Percentiles rank a stretch among this genome's conserved stretches.
These are phyloP conservation scores for Hypomyces rosellus DNA, from an alignment of 2,329 filamentous ascomycete genomes.

Conservation along the genomic window DNA sequence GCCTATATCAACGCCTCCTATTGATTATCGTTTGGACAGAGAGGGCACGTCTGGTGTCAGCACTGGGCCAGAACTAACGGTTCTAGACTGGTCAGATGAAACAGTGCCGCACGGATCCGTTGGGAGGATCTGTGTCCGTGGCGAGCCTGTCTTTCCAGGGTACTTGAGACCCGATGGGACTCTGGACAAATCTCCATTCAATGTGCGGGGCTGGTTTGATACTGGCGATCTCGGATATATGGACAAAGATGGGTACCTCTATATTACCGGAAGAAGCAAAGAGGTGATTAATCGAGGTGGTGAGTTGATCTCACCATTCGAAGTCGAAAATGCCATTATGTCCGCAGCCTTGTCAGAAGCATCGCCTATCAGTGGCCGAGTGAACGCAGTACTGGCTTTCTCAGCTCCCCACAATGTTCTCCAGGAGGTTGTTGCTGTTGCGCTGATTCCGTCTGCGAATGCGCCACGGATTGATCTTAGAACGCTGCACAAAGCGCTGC, in stretches of 20 bases:
- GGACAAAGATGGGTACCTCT: constrained; percentile 45
- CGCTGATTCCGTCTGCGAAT: constrained; percentile 41
- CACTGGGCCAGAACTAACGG: constrained; percentile 45
- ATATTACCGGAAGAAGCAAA: constrained; percentile 49
- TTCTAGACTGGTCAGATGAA: constrained; percentile 37
- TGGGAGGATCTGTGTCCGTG: constrained; percentile 45
- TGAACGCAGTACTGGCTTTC: constrained; percentile 47
- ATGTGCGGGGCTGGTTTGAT: constrained; percentile 45
- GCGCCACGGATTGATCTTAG: constrained; percentile 41
- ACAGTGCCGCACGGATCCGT: constrained; percentile 27
- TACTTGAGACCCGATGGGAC: constrained; percentile 39
- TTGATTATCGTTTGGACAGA: constrained; percentile 45
- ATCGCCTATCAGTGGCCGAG: constrained; percentile 39
- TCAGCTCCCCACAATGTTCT: constrained; percentile 46
- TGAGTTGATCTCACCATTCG: constrained; percentile 53
- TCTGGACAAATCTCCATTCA: constrained; percentile 41
- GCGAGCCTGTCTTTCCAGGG: constrained; percentile 44
- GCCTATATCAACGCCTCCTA: constrained; percentile 50
- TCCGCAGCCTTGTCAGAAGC: constrained; percentile 34
- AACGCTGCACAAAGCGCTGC: constrained; percentile 40
- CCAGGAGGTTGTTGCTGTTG: constrained; percentile 50
- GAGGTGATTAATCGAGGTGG: constrained; percentile 53
- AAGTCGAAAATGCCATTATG: constrained; percentile 52
- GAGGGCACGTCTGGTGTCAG: constrained; percentile 47
- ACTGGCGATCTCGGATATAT: constrained; percentile 49